A percentile compares a stretch with the other conserved stretches of the same genome.
Conservation (phyloP, 1,284 basidiomycete genomes). For the Rhodotorula glutinis region DNA sequence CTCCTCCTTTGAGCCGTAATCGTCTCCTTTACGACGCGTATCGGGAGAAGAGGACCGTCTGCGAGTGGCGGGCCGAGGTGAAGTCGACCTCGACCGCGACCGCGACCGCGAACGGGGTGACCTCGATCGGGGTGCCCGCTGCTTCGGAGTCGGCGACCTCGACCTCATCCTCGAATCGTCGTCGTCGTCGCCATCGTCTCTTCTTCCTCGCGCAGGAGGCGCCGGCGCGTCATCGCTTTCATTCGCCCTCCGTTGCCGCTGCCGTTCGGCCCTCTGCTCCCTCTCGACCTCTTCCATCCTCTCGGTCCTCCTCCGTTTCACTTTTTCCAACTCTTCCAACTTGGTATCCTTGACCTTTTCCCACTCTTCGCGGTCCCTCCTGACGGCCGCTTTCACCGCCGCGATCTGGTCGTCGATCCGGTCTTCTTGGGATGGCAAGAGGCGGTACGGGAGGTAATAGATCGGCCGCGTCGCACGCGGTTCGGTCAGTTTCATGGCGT, state of each 20-base stretch:
- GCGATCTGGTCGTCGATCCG: constrained; percentile 40
- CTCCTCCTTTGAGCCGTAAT: too few species aligned
- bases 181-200: too few species aligned
- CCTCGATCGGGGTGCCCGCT: too few species aligned
- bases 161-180: too few species aligned
- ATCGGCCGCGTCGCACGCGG: constrained; percentile 33
- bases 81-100: neutral
- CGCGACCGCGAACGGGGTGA: neutral
- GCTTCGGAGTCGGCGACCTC: neutral
- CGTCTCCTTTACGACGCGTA: too few species aligned
- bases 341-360: constrained; percentile 10
- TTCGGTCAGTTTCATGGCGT: constrained; percentile 26
- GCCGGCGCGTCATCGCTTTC: too few species aligned
- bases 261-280: too few species aligned
- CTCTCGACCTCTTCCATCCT: constrained; percentile 6
- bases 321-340: constrained; percentile 2
- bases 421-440: constrained; percentile 42
- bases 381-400: constrained; percentile 14
- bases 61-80: too few species aligned
- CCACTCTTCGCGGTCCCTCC: constrained; percentile 23
- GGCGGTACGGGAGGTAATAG: constrained; percentile 41
- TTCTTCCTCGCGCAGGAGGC: too few species aligned
- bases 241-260: too few species aligned
- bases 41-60: too few species aligned
- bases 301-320: constrained; percentile 3